Evolutionary conservation across 306 rosid species (phyloP).

Genomic region (Coriaria nepalensis): DNA sequence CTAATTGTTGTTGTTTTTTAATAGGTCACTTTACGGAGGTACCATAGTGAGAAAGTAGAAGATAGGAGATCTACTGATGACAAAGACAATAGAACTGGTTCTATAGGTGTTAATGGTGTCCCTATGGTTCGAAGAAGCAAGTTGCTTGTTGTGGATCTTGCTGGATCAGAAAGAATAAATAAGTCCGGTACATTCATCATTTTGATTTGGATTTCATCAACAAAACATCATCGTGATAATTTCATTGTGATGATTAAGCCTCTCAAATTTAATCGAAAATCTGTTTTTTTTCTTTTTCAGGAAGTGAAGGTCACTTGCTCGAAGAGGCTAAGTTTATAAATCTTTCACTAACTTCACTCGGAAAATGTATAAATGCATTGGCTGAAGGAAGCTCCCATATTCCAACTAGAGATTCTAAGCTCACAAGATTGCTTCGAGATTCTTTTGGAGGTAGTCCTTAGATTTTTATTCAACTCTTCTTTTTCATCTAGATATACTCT

Average conservation of each 20-base stretch:
- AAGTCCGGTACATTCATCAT: slow-evolving; percentile 41
- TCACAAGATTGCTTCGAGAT: slow-evolving; percentile 69
- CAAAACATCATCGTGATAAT: too few relatives aligned
- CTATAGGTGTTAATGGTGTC: slow-evolving; percentile 18
- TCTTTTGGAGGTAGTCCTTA: slow-evolving; percentile 87
- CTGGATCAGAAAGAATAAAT: slow-evolving; percentile 66
- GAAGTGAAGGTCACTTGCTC: slow-evolving; percentile 58
- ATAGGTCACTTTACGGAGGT: slow-evolving; percentile 44
- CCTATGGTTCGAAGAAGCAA: slow-evolving; percentile 54
- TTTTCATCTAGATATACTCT: background rate
- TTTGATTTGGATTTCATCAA: slow-evolving; percentile 13
- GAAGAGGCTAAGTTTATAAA: slow-evolving; percentile 69
- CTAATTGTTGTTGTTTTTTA: slow-evolving; percentile 6
- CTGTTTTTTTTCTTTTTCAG: too few relatives aligned
- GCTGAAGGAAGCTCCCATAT: slow-evolving; percentile 57
- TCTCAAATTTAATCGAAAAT: too few relatives aligned
- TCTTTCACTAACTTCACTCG: slow-evolving; percentile 64
- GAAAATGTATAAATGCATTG: slow-evolving; percentile 70
- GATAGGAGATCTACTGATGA: slow-evolving; percentile 22
- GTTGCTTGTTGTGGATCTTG: slow-evolving; percentile 59
- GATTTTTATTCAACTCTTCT: too few relatives aligned
- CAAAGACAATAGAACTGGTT: slow-evolving; percentile 13
- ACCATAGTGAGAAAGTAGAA: slow-evolving; percentile 23
- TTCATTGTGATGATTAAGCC: too few relatives aligned
- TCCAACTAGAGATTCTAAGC: slow-evolving; percentile 65